Evolutionary conservation across 2,329 filamentous ascomycete species (phyloP), one percentile per base, ranked within the genome.

Genomic region (Stenocarpella maydis): DNA sequence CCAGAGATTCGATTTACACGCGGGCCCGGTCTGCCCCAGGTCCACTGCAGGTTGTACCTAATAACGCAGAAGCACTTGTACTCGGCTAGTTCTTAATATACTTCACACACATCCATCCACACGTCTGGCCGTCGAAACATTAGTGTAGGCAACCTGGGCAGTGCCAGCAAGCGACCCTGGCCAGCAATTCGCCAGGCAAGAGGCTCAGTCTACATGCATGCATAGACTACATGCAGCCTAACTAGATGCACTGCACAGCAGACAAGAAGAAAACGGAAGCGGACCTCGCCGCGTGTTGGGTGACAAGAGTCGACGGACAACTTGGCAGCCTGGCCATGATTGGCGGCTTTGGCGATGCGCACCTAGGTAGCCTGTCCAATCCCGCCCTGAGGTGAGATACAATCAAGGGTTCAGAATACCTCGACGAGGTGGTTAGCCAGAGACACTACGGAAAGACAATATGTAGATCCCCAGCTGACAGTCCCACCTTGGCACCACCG

Each of bases 311-410:
- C n/a, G n/a, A n/a, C n/a, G n/a, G n/a, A n/a, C n/a, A n/a, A n/a
- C n/a, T n/a, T n/a, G n/a, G n/a, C n/a, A n/a, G n/a, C n/a, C n/a
- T n/a, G n/a, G n/a, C n/a, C n/a, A n/a, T n/a, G n/a, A n/a, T n/a
- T n/a, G n/a, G n/a, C n/a, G n/a, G n/a, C n/a, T 10, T 21, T 61
- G 54, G 24, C 24, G 15, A 21, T 31, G 58, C 31, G 31, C 9
- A 34, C 58, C 41, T 61, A 43, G 58, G 58, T 61, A 43, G 58
- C 19, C 58, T 21, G 14, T 47, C 58, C 58, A 47, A 47, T 61
- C 58, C 58, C 26, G 47, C 53, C 53, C n/a, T 61, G 24, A 47
- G 41, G n/a, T 47, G 41, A 47, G 26, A 61, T 34, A 26, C 26
- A 34, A n/a, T 19, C 26, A 41, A 61, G 19, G 58, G 55, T 34